These are phyloP conservation scores for Tylopilus subfusipes DNA, from an alignment of 768 basidiomycete genomes.

Conservation along the genomic window DNA sequence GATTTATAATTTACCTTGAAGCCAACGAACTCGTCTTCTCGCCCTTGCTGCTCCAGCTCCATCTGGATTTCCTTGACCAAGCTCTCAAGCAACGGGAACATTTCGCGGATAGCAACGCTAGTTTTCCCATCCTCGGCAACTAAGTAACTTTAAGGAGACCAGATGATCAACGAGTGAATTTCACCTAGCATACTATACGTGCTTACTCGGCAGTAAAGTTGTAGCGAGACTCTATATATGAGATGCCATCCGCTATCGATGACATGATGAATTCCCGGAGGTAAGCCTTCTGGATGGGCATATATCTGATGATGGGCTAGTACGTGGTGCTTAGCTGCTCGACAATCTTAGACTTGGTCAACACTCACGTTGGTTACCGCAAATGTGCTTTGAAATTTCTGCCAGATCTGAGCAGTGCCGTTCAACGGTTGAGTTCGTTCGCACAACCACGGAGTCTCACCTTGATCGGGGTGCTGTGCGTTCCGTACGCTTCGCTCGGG, in stretches of 20 bases:
- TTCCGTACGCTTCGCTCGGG: constrained; percentile 42
- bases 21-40: constrained; percentile 41
- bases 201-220: constrained; percentile 38
- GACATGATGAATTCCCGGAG: constrained; percentile 34
- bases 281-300: constrained; percentile 19
- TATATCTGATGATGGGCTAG: constrained; percentile 29
- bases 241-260: constrained; percentile 44
- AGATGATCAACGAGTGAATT: neutral
- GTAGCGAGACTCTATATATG: constrained; percentile 42
- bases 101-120: constrained; percentile 35
- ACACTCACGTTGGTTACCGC: constrained; percentile 20
- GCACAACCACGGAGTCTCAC: constrained; percentile 13
- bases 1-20: constrained; percentile 31
- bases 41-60: constrained; percentile 33
- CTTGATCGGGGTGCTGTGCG: constrained; percentile 41
- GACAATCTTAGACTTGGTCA: neutral
- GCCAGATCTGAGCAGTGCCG: constrained; percentile 17
- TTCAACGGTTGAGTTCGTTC: neutral
- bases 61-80: constrained; percentile 35
- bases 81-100: constrained; percentile 34
- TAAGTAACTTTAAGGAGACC: constrained; percentile 36
- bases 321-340: neutral
- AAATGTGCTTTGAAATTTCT: constrained; percentile 22
- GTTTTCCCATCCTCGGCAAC: constrained; percentile 36
- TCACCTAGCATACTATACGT: neutral